These are phyloP conservation scores for Metschnikowia vanudenii DNA, from an alignment of 805 yeast genomes.

Conservation along the genomic window DNA sequence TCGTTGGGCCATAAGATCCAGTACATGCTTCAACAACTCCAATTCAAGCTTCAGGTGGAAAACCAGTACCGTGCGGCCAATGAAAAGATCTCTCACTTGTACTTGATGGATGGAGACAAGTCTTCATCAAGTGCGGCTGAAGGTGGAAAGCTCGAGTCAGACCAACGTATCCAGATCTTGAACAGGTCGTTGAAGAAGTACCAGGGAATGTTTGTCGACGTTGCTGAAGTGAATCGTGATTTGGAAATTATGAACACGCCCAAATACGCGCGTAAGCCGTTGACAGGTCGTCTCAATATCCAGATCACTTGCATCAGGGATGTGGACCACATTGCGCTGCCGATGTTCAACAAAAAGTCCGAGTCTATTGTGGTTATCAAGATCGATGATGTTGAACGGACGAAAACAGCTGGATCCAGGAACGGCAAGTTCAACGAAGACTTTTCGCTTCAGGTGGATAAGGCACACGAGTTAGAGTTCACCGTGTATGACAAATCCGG, in stretches of 20 bases:
- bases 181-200: slow-evolving; percentile 83
- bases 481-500: slow-evolving; percentile 81
- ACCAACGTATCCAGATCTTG: slow-evolving; percentile 79
- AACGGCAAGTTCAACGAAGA: slow-evolving; percentile 82
- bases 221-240: slow-evolving; percentile 65
- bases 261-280: slow-evolving; percentile 74
- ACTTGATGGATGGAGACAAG: slow-evolving; percentile 88
- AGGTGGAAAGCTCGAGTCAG: slow-evolving; percentile 80
- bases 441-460: slow-evolving; percentile 76
- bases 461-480: slow-evolving; percentile 88
- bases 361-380: slow-evolving; percentile 77
- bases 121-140: slow-evolving; percentile 84
- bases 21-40: slow-evolving; percentile 91
- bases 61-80: slow-evolving; percentile 91
- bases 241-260: slow-evolving; percentile 67
- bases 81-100: slow-evolving; percentile 81
- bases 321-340: slow-evolving; percentile 88
- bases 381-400: slow-evolving; percentile 84
- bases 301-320: slow-evolving; percentile 78
- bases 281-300: slow-evolving; percentile 75
- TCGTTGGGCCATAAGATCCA: slow-evolving; percentile 92
- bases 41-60: slow-evolving; percentile 91
- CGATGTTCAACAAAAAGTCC: slow-evolving; percentile 72
- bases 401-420: slow-evolving; percentile 70
- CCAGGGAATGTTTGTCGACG: slow-evolving; percentile 79